Evolutionary conservation across 1,139 yeast species (phyloP).

Genomic region (Taphrina confusa): DNA sequence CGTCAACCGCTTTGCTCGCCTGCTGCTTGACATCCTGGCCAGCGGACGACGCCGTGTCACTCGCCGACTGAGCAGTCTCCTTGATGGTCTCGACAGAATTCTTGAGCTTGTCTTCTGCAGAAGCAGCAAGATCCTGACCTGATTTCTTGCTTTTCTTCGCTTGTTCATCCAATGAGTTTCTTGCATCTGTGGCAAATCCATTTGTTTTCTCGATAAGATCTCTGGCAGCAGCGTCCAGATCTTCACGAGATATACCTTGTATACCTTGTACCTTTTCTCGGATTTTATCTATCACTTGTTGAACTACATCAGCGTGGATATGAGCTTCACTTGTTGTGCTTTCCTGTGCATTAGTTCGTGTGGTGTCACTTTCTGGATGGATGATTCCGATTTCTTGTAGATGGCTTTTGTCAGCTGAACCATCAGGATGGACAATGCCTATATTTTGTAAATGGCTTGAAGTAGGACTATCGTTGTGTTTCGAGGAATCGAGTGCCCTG

Average conservation of each 20-base stretch:
- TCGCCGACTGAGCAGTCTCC: neutral
- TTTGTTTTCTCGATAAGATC: slow-evolving; percentile 7
- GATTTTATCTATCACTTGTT: slow-evolving; percentile 13
- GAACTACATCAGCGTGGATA: neutral
- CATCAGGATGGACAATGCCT: slow-evolving; percentile 26
- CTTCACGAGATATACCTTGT: slow-evolving; percentile 16
- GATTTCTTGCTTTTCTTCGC: neutral
- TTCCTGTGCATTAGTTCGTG: neutral
- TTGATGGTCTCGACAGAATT: neutral
- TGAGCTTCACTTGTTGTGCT: neutral
- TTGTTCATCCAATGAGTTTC: neutral
- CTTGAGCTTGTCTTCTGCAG: neutral
- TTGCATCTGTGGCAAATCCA: neutral
- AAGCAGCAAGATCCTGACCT: neutral
- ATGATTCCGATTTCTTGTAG: slow-evolving; percentile 16
- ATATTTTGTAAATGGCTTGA: slow-evolving; percentile 12
- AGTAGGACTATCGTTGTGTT: neutral
- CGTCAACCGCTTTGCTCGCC: slow-evolving; percentile 25
- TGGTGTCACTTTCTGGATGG: slow-evolving; percentile 11
- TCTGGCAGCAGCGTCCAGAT: slow-evolving; percentile 23
- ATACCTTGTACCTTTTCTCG: slow-evolving; percentile 11
- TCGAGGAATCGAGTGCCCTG: neutral
- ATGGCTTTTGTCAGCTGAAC: slow-evolving; percentile 5
- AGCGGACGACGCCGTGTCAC: slow-evolving; percentile 30
- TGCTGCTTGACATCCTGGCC: slow-evolving; percentile 25